These are phyloP conservation scores for Alternaria dauci DNA, from an alignment of 2,329 filamentous ascomycete species.

Conservation along the genomic window DNA sequence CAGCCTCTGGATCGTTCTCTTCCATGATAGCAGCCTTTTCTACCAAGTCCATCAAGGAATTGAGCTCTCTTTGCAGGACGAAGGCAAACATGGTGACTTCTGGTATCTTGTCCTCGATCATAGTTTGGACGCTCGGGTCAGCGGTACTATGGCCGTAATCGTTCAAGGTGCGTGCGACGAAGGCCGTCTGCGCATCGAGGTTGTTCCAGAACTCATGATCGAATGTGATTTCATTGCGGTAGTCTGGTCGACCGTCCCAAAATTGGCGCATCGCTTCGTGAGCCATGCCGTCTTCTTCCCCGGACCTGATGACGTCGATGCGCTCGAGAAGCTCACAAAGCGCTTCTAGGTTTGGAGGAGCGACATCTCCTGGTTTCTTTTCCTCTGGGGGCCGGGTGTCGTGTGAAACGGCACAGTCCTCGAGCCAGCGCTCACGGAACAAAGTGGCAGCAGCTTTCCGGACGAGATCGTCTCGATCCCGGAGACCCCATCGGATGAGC, in stretches of 20 bases:
- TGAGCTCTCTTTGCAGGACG: constrained; percentile 82
- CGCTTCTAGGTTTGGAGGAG: constrained; percentile 72
- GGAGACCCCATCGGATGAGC: constrained; percentile 89
- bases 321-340: constrained; percentile 90
- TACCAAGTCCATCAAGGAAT: constrained; percentile 71
- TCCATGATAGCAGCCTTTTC: constrained; percentile 62
- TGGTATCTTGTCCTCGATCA: constrained; percentile 91
- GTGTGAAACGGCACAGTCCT: constrained; percentile 81
- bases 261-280: constrained; percentile 95
- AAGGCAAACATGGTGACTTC: constrained; percentile 92
- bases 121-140: constrained; percentile 75
- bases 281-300: constrained; percentile 87
- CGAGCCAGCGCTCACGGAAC: constrained; percentile 97
- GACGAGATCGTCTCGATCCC: constrained; percentile 93
- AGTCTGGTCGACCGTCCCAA: constrained; percentile 91
- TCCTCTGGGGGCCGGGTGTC: constrained; percentile 67
- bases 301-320: constrained; percentile 91
- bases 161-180: constrained; percentile 91
- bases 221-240: constrained; percentile 75
- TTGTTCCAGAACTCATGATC: constrained; percentile 82
- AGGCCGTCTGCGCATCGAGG: constrained; percentile 83
- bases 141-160: constrained; percentile 83
- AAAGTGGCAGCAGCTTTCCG: constrained; percentile 88
- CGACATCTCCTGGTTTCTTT: constrained; percentile 55
- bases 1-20: constrained; percentile 62